Evolutionary conservation across 805 yeast species (phyloP), one percentile per base, ranked within the genome.

Genomic region (Candida maesae): DNA sequence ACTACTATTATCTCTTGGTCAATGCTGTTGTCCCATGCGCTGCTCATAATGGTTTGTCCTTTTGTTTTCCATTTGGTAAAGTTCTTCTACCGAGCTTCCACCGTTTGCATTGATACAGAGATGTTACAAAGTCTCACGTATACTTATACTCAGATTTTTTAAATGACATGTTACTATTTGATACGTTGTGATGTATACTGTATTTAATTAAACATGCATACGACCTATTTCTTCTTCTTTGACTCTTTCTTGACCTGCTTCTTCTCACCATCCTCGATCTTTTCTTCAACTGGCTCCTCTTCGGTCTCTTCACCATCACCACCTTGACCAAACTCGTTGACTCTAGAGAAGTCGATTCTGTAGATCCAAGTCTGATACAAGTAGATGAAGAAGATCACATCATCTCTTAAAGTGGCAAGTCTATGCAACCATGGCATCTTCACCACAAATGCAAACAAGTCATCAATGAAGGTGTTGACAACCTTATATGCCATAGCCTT

Each of bases 361-460:
- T 68, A 67, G 10, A 64, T 48, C 65, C 68, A 64, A 6, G 68
- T 59, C 49, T 67, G 71, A 45, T 65, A 65, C 21, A 69, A 33
- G 43, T 64, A 65, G 30, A 68, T 56, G 38, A 68, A 55, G 47
- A 67, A 67, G 32, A 68, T 65, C 12, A 67, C 63, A 45, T 65
- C 70, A 45, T 67, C 70, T 46, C 71, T 56, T 24, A 68, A 51
- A 2, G 72, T 65, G 6, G 71, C 68, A 36, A 67, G 42, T 34
- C 68, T 56, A 47, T 67, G 70, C 18, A 68, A 47, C 56, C 65
- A 55, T 4, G 73, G 73, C 69, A 65, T 65, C 45, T 66, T 68
- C 37, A 67, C 58, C 18, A 68, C 69, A 47, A 61, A 65, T 3
- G 71, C 67, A 51, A 68, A 64, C 39, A 68, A 38, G 43, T 67